Conservation (phyloP, 1,284 basidiomycete species). For the Xerocomus minutiporus region DNA sequence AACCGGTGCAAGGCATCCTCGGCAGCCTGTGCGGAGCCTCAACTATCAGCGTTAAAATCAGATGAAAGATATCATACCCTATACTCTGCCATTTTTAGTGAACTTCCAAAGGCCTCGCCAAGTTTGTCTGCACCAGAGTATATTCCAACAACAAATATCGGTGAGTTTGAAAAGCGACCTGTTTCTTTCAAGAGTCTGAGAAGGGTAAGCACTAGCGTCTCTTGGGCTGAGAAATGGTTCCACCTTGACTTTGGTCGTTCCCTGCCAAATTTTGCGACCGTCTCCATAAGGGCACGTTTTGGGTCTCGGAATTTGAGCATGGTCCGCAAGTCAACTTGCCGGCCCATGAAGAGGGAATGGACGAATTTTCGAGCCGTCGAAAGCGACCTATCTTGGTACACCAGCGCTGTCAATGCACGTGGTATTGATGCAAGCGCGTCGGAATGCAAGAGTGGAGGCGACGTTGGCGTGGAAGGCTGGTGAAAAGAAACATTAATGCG, state of each 20-base stretch:
- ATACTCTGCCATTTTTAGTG: conserved; percentile 93
- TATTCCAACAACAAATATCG: conserved; percentile 91
- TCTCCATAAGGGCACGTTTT: conserved; percentile 74
- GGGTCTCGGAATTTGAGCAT: conserved; percentile 91
- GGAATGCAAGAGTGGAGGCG: conserved; percentile 54
- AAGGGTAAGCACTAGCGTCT: conserved; percentile 1
- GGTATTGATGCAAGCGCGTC: conserved; percentile 77
- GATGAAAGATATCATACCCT: conserved; percentile 49
- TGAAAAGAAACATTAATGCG: conserved; percentile 8
- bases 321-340: conserved; percentile 74
- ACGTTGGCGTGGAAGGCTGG: conserved; percentile 46
- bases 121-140: conserved; percentile 87
- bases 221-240: conserved; percentile 10
- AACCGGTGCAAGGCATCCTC: conserved; percentile 80
- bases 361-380: conserved; percentile 78
- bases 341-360: conserved; percentile 80
- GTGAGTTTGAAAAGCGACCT: conserved; percentile 83
- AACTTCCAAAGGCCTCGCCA: conserved; percentile 93
- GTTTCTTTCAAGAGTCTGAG: conserved; percentile 82
- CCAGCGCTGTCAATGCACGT: conserved; percentile 69
- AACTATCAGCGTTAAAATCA: background rate
- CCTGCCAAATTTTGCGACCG: conserved; percentile 73
- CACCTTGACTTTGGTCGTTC: conserved; percentile 74
- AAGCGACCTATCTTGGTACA: conserved; percentile 76
- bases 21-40: conserved; percentile 53